phyloP scores from a whole-genome alignment of 106 monocot genomes.

The Vanilla planifolia region DNA sequence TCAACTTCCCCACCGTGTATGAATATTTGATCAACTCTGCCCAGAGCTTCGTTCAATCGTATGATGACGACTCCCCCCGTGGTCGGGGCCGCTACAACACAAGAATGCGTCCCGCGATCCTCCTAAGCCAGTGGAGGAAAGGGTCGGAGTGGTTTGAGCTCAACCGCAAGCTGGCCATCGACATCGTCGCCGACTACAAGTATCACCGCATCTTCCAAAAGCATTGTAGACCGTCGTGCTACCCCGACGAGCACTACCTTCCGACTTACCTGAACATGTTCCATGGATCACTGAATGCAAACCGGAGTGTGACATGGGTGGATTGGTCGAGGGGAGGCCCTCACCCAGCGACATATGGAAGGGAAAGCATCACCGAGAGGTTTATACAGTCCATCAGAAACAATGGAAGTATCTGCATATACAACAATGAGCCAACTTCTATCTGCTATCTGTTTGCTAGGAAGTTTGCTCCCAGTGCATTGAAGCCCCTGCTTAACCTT shows the following conservation, averaged over 20 bases:
- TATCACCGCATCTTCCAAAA: conserved; percentile 18
- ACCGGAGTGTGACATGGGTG: conserved; percentile 29
- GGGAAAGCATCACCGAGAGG: conserved; percentile 7
- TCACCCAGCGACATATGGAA: conserved; percentile 24
- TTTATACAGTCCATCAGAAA: conserved; percentile 20
- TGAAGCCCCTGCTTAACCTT: conserved; percentile 19
- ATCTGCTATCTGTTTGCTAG: conserved; percentile 27
- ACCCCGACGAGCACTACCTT: conserved; percentile 31
- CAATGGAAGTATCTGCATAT: conserved; percentile 18
- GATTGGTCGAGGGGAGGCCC: conserved; percentile 30
- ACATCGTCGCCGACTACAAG: conserved; percentile 23
- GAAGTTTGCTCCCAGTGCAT: conserved; percentile 29
- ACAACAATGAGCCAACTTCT: conserved; percentile 18
- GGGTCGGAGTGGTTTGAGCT: conserved; percentile 35
- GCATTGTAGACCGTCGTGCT: conserved; percentile 16
- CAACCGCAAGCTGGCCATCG: conserved; percentile 15
- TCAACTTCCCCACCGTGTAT: conserved; percentile 28
- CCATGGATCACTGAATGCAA: conserved; percentile 16
- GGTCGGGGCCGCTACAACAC: conserved; percentile 26
- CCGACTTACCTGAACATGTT: conserved; percentile 36
- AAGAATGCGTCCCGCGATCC: conserved; percentile 12
- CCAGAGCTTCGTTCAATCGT: conserved; percentile 28
- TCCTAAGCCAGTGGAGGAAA: conserved; percentile 22
- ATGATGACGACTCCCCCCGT: conserved; percentile 14
- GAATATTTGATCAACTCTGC: conserved; percentile 22